Evolutionary conservation across 495 filamentous ascomycete species (phyloP), one percentile per base, ranked within the genome.

Genomic region (Penicillium tannophilum): DNA sequence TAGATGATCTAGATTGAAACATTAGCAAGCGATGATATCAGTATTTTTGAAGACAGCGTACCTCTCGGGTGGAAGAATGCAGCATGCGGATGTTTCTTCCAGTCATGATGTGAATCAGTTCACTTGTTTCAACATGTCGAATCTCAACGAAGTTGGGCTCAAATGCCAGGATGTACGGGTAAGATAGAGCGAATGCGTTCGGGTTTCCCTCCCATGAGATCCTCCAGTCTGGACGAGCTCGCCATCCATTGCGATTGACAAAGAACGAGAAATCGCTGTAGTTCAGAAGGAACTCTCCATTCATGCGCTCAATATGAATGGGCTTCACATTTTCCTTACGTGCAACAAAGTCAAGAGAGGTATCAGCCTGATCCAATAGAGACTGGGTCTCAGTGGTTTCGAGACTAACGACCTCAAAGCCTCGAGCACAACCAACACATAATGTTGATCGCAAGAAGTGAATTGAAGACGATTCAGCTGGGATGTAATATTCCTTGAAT

Each of bases 401-500:
- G 24, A 99, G 84, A 66, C 86, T 91, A 63, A 99, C 95, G 46
- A 99, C 92, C 70, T 99, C 95, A 74, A 99, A 99, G 42, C 95
- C 95, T 67, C 90, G 84, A 4, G 92, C 87, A 74, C 94, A 98
- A 36, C 92, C 95, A 45, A 98, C 94, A 70, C 95, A 99, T 19
- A 99, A 84, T 65, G 96, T 98, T 60, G 91, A 93, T 61, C 92
- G 91, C 60, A 99, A 82, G 83, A 97, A 99, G 71, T 99, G 95
- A 24, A 99, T 93, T 48, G 93, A 97, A 3, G 88, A 91, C 7
- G 92, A 93, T 76, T 99, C 95, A 6, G 92, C 91, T 8, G 95
- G 95, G 62, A 99, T 97, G 74, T 98, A 98, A 68, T 97, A 97
- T 79, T 99, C 95, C 84, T 98, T 97, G 82, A 94, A 97, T 16